These are phyloP conservation scores for Silybum marianum DNA, from an alignment of 129 eudicot species.

Conservation along the genomic window DNA sequence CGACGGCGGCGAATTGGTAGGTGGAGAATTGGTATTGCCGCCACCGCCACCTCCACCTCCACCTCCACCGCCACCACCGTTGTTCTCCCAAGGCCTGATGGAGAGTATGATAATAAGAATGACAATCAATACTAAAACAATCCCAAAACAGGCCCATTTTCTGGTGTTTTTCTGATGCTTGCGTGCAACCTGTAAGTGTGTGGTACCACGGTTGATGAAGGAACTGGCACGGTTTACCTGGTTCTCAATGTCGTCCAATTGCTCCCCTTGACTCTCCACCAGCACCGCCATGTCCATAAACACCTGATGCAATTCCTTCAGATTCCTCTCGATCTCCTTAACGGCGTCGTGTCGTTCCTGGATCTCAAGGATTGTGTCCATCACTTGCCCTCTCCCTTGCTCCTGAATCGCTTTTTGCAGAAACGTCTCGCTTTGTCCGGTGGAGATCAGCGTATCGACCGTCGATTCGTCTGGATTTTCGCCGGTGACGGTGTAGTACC, in stretches of 20 bases:
- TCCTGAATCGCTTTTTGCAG: constrained; percentile 82
- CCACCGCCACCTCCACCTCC: constrained; percentile 30
- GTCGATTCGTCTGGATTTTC: constrained; percentile 68
- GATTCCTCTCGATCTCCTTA: constrained; percentile 63
- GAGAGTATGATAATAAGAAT: constrained; percentile 56
- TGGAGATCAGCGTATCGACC: constrained; percentile 57
- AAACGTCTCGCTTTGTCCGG: constrained; percentile 80
- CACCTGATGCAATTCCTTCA: constrained; percentile 78
- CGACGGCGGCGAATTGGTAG: constrained; percentile 5
- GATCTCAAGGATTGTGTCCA: constrained; percentile 81
- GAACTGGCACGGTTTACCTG: constrained; percentile 75
- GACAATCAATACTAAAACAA: constrained; percentile 54
- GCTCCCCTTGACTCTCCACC: constrained; percentile 79
- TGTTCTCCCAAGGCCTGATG: constrained; percentile 57
- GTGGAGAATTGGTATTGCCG: constrained; percentile 7
- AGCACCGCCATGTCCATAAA: constrained; percentile 90
- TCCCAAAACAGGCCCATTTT: constrained; percentile 77
- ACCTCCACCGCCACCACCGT: constrained; percentile 15
- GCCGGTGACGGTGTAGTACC: constrained; percentile 87
- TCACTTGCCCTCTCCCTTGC: constrained; percentile 85
- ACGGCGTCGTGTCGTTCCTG: constrained; percentile 91
- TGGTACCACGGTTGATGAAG: constrained; percentile 56
- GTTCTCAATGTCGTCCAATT: constrained; percentile 71
- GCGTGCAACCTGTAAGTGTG: constrained; percentile 62
- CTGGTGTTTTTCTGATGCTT: constrained; percentile 77